Conservation (phyloP, 2,329 filamentous ascomycete genomes). For the Aspergillus versicolor region DNA sequence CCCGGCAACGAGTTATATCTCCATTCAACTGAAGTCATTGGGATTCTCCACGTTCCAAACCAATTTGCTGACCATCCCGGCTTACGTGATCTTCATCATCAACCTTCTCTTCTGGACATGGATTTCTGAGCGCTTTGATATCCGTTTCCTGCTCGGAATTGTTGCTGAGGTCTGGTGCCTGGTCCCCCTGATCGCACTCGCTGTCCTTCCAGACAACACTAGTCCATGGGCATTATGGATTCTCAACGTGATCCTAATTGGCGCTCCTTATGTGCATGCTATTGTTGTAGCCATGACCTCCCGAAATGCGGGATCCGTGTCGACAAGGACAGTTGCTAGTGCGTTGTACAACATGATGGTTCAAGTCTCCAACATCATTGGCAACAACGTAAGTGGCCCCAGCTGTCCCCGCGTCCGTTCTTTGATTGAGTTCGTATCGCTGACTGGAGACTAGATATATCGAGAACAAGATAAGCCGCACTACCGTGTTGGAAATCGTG, state of each 20-base stretch:
- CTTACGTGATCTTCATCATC: slow-evolving; percentile 56
- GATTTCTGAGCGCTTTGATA: slow-evolving; percentile 56
- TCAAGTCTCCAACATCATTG: slow-evolving; percentile 43
- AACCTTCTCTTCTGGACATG: slow-evolving; percentile 57
- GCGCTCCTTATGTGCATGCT: slow-evolving; percentile 60
- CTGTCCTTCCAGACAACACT: slow-evolving; percentile 48
- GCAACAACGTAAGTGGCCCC: slow-evolving; percentile 33
- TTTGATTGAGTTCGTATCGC: not conserved
- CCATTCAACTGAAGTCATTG: slow-evolving; percentile 49
- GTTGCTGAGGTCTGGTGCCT: slow-evolving; percentile 55
- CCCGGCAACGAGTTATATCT: slow-evolving; percentile 39
- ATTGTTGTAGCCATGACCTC: slow-evolving; percentile 50
- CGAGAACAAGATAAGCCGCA: slow-evolving; percentile 56
- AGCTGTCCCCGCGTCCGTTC: not conserved
- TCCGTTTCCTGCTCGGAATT: slow-evolving; percentile 55
- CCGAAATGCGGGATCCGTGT: slow-evolving; percentile 43
- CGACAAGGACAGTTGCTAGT: slow-evolving; percentile 44
- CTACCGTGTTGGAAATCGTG: slow-evolving; percentile 59
- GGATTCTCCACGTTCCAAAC: slow-evolving; percentile 60
- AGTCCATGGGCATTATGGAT: slow-evolving; percentile 55
- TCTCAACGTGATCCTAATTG: slow-evolving; percentile 54
- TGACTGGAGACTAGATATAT: slow-evolving; percentile 48
- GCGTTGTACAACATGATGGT: slow-evolving; percentile 50
- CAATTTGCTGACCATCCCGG: slow-evolving; percentile 64
- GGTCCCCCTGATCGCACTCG: slow-evolving; percentile 52